A percentile compares a stretch with the other conserved stretches of the same genome.
Evolutionary conservation across 2,329 filamentous ascomycete genomes (phyloP).

Genomic region (Colletotrichum melonis): DNA sequence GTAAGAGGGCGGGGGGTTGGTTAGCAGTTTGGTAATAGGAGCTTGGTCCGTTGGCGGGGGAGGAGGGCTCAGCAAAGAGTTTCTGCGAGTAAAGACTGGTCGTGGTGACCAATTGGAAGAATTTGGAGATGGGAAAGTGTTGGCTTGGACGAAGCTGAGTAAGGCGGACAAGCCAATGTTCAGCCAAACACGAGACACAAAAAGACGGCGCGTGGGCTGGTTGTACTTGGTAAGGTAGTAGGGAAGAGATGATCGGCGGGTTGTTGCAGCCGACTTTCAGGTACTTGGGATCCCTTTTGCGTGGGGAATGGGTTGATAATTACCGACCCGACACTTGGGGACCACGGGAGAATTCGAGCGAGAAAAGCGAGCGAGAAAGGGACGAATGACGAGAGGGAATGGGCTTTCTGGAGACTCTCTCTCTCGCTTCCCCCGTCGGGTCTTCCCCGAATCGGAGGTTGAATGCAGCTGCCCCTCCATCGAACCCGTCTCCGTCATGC

Average conservation of each 20-base stretch:
- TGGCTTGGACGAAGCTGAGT: not conserved
- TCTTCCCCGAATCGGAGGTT: conserved; percentile 2
- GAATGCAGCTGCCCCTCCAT: conserved; percentile 26
- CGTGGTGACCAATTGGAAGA: conserved; percentile 17
- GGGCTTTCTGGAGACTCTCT: not conserved
- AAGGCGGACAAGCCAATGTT: not conserved
- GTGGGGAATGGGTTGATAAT: not conserved
- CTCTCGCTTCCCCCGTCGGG: not conserved
- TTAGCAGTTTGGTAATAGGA: not conserved
- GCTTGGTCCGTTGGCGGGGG: not conserved
- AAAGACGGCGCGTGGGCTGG: not conserved
- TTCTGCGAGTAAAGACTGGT: conserved; percentile 24
- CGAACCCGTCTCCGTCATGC: conserved; percentile 21
- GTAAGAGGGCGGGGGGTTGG: not conserved
- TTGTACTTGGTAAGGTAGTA: not conserved
- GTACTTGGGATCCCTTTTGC: not conserved
- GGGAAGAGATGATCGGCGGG: not conserved
- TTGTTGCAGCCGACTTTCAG: not conserved
- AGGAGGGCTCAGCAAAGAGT: conserved; percentile 1
- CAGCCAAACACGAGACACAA: not conserved
- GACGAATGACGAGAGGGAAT: not conserved
- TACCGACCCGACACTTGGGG: no score
- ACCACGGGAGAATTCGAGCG: not conserved
- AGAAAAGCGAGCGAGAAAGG: not conserved
- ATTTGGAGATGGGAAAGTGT: not conserved